phyloP scores from a whole-genome alignment of 1,284 basidiomycete genomes.

The Sutorius eximius region DNA sequence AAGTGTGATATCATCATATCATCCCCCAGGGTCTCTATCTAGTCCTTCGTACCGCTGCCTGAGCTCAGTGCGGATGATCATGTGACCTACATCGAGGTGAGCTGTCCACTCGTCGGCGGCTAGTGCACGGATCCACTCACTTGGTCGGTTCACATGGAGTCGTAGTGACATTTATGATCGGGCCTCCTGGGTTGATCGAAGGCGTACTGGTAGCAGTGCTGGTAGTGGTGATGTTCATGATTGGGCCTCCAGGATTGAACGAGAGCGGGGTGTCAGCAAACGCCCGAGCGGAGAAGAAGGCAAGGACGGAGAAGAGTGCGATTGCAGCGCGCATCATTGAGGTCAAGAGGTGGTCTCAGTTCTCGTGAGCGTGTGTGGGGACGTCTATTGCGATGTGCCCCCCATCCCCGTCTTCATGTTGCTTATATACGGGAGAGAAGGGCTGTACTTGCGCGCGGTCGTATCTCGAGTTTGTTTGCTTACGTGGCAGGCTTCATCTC shows the following conservation, averaged over 20 bases:
- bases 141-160: not conserved
- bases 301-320: not conserved
- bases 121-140: not conserved
- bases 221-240: not conserved
- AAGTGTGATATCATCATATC: not conserved
- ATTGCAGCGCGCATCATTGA: not conserved
- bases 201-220: not conserved
- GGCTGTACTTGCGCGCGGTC: not conserved
- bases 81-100: not conserved
- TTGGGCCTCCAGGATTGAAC: not conserved
- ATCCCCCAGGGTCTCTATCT: not conserved
- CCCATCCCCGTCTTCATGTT: not conserved
- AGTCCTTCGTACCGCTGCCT: not conserved
- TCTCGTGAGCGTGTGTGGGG: not conserved
- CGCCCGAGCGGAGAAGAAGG: constrained; percentile 1
- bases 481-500: not conserved
- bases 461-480: not conserved
- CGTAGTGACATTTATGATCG: not conserved
- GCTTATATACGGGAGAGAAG: not conserved
- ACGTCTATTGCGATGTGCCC: not conserved
- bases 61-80: not conserved
- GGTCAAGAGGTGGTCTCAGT: not conserved
- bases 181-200: not conserved
- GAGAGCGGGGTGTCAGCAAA: not conserved
- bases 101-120: not conserved